phyloP scores from a whole-genome alignment of 148 eudicot genomes.

The Cornus kousa region DNA sequence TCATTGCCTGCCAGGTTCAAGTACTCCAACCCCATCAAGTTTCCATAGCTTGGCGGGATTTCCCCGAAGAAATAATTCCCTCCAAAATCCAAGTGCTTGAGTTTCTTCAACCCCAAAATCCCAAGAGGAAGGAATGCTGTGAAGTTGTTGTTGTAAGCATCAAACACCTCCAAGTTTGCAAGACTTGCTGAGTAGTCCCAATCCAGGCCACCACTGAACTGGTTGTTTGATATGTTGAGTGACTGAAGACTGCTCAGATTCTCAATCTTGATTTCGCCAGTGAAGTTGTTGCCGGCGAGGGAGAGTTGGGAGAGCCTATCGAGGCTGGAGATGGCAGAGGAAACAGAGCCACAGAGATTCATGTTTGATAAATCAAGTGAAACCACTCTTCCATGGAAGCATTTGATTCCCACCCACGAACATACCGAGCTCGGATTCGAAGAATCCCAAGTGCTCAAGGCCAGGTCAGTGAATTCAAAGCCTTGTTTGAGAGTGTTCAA shows the following conservation, averaged over 20 bases:
- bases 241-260: slow-evolving; percentile 42
- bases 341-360: slow-evolving; percentile 62
- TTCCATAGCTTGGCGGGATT: slow-evolving; percentile 59
- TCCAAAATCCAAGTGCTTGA: slow-evolving; percentile 77
- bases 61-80: slow-evolving; percentile 77
- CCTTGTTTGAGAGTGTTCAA: slow-evolving; percentile 60
- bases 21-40: slow-evolving; percentile 45
- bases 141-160: slow-evolving; percentile 82
- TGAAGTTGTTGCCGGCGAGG: slow-evolving; percentile 84
- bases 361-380: slow-evolving; percentile 72
- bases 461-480: slow-evolving; percentile 32
- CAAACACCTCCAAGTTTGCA: slow-evolving; percentile 53
- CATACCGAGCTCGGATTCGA: slow-evolving; percentile 65
- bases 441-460: slow-evolving; percentile 46
- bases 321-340: slow-evolving; percentile 48
- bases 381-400: slow-evolving; percentile 52
- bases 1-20: slow-evolving; percentile 71
- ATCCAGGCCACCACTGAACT: slow-evolving; percentile 41
- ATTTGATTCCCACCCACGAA: slow-evolving; percentile 79
- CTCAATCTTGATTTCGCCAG: slow-evolving; percentile 46
- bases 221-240: slow-evolving; percentile 78
- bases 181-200: slow-evolving; percentile 54
- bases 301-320: slow-evolving; percentile 53
- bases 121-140: slow-evolving; percentile 55
- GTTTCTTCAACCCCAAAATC: slow-evolving; percentile 34